Evolutionary conservation across 371 early-diverging fungal genomes (phyloP).

Genomic region (Mortierella sp.): DNA sequence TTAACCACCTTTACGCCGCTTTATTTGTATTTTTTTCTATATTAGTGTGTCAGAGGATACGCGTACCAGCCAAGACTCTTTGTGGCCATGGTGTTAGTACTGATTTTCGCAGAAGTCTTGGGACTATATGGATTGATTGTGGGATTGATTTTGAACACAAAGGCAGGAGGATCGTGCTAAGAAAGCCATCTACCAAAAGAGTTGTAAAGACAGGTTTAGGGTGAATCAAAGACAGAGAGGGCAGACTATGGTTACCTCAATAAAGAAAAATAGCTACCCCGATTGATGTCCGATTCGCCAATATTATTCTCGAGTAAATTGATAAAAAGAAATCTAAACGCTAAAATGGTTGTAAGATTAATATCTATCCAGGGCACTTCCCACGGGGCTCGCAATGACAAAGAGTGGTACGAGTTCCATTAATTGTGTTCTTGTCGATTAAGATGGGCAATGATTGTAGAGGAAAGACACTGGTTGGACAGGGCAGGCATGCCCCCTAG

Average conservation of each 20-base stretch:
- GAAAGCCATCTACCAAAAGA: background rate
- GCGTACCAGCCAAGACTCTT: slow-evolving; percentile 95
- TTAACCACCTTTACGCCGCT: background rate
- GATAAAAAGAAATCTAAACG: too few species aligned
- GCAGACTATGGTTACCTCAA: too few species aligned
- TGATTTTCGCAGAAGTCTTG: slow-evolving; percentile 99
- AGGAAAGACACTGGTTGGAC: too few species aligned
- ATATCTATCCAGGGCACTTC: too few species aligned
- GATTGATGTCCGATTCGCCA: too few species aligned
- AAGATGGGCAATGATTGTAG: too few species aligned
- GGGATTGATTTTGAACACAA: slow-evolving; percentile 96
- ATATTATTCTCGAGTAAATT: too few species aligned
- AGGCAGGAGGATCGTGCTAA: slow-evolving; percentile 60
- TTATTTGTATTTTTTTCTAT: slow-evolving; percentile 80
- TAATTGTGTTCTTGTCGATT: too few species aligned
- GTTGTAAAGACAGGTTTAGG: background rate
- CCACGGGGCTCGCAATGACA: too few species aligned
- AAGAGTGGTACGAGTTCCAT: too few species aligned
- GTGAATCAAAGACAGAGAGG: background rate
- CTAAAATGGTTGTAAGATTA: too few species aligned
- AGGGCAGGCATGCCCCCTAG: too few species aligned
- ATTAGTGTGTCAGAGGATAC: slow-evolving; percentile 90
- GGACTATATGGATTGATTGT: slow-evolving; percentile 96
- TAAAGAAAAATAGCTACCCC: background rate
- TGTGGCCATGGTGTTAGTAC: slow-evolving; percentile 94